These are phyloP conservation scores for Golubevia pallescens DNA, from an alignment of 1,284 basidiomycete genomes.

Conservation along the genomic window DNA sequence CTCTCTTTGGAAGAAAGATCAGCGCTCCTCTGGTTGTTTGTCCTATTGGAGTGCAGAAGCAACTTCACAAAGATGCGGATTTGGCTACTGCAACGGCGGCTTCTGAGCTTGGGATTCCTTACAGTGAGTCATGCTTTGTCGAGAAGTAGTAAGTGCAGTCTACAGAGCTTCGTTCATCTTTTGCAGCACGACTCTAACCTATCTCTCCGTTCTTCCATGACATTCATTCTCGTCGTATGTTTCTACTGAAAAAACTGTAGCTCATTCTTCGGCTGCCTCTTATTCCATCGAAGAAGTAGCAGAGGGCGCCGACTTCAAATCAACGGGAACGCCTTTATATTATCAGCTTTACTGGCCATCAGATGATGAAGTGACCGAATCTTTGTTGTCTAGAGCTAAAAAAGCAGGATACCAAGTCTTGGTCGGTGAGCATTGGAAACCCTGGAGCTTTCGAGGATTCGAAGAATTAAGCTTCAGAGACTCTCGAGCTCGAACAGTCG, in stretches of 20 bases:
- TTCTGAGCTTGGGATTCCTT: conserved; percentile 10
- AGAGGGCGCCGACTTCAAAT: conserved; percentile 20
- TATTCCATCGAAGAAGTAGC: conserved; percentile 34
- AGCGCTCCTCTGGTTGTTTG: conserved; percentile 39
- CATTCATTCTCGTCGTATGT: too few species aligned
- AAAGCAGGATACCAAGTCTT: conserved; percentile 73
- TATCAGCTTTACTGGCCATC: conserved; percentile 67
- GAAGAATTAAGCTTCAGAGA: conserved; percentile 16
- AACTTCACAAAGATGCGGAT: conserved; percentile 12
- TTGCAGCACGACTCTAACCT: too few species aligned
- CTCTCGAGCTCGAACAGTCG: background rate
- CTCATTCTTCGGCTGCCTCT: conserved; percentile 21
- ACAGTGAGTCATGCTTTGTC: conserved; percentile 5
- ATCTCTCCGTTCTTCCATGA: too few species aligned
- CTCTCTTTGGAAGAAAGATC: conserved; percentile 34
- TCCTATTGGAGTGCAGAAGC: conserved; percentile 37
- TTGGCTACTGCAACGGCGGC: conserved; percentile 21
- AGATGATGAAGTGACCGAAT: conserved; percentile 72
- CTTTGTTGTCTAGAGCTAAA: conserved; percentile 73
- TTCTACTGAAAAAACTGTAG: too few species aligned
- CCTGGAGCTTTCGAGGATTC: conserved; percentile 27
- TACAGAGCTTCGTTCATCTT: too few species aligned
- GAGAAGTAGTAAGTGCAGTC: background rate
- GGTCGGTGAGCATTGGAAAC: conserved; percentile 63
- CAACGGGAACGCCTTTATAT: background rate